Conservation (phyloP, 768 basidiomycete species). For the Suillus paluster region DNA sequence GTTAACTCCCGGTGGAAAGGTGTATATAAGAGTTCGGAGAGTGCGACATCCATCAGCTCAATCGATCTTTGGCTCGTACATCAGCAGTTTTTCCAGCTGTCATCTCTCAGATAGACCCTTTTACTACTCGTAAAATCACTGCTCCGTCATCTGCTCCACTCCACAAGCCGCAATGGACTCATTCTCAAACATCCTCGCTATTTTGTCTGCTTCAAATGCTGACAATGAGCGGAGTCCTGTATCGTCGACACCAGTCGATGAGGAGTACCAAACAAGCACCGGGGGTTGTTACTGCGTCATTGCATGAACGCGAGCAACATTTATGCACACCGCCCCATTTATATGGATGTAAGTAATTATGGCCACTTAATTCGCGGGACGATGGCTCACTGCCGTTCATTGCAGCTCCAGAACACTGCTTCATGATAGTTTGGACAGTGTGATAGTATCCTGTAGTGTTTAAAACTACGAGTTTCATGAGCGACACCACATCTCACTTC, state of each 20-base stretch:
- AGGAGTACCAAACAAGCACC: background rate
- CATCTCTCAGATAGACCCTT: background rate
- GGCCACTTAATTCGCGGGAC: background rate
- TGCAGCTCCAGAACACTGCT: background rate
- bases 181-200: slow-evolving; percentile 1
- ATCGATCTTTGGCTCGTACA: background rate
- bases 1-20: background rate
- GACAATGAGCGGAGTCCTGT: background rate
- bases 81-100: background rate
- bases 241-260: slow-evolving; percentile 1
- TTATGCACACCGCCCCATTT: too few species aligned
- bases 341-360: background rate
- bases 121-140: background rate
- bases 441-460: background rate
- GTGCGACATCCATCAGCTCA: background rate
- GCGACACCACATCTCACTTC: background rate
- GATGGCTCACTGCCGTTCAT: background rate
- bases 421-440: background rate
- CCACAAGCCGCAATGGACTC: background rate
- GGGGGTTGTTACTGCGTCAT: background rate
- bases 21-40: background rate
- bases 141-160: background rate
- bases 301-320: background rate
- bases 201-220: background rate
- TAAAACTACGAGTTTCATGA: background rate